Base-by-base conservation (phyloP, 2,329 filamentous ascomycete species). In the Apiospora koreana region DNA sequence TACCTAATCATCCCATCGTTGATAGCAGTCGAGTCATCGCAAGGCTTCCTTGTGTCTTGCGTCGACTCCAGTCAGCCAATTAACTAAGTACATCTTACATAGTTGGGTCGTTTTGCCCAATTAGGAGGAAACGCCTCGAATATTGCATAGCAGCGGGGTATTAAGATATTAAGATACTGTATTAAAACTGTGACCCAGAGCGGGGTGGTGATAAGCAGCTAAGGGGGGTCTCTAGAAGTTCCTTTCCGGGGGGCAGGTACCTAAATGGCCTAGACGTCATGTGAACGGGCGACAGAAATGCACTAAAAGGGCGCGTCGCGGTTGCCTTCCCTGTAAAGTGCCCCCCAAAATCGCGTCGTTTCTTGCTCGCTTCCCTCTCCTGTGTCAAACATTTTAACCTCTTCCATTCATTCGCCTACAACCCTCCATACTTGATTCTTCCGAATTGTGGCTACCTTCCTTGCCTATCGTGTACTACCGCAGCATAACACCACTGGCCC, bases 261-360 rank as follows among this genome's bases (percentile, higher is more conserved):
- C 18, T 25, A 12, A 10, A 18, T 8, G 18, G 54, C 25, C 25
- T 28, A 25, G 16, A 35, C 42, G 65, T 46, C 42, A 67, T 46
- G 65, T 67, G 65, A 67, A 46, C 42, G 42, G 65, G 65, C 65
- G 65, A 46, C 42, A 46, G 42, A 67, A 23, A 31, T 18, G 64
- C 64, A 18, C 42, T 42, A 66, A 31, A 31, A n/a, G 18, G 18
- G 31, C 65, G 65, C 65, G 65, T 45, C 65, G 65, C 42, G 65
- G 31, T 67, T 46, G 65, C 65, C 65, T 45, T 67, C 65, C 42
- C 9, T 46, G 35, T 46, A 67, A 67, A 67, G 65, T 45, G 18
- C 43, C 54, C 21, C 28, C 54, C 28, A 5, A 14, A 62, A 62
- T 62, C 54, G 54, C 54, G 54, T 62, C 54, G 10, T 62, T 62